A percentile compares a stretch with the other conserved stretches of the same genome.
Evolutionary conservation across 208 protist genomes (phyloP).

Genomic region (Crithidia brevicula): DNA sequence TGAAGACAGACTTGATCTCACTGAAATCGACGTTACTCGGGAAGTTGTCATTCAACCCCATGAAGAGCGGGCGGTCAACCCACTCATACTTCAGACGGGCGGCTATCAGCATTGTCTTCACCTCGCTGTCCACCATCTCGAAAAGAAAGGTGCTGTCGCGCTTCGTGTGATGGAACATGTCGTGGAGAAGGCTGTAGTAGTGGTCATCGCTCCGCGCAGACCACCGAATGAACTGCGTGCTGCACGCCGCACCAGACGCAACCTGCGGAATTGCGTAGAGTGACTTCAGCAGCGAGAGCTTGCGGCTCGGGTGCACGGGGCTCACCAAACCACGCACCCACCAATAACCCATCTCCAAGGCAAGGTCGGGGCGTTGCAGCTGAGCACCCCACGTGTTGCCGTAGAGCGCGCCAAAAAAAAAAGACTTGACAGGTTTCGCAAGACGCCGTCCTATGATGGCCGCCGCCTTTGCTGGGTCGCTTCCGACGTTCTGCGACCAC

Average conservation of each 20-base stretch:
- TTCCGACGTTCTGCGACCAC: conserved; percentile 8
- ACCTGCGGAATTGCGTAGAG: conserved; percentile 24
- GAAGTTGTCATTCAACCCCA: conserved; percentile 22
- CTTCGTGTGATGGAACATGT: conserved; percentile 24
- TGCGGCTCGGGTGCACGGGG: background rate
- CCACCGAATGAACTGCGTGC: conserved; percentile 5
- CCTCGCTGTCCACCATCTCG: conserved; percentile 20
- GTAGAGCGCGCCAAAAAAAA: conserved; percentile 15
- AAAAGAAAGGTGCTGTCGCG: conserved; percentile 19
- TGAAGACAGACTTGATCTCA: conserved; percentile 3
- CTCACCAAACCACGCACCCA: conserved; percentile 15
- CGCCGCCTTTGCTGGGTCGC: background rate
- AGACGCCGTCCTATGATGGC: background rate
- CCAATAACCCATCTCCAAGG: conserved; percentile 23
- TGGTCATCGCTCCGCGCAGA: conserved; percentile 18
- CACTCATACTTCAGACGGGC: conserved; percentile 18
- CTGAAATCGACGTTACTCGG: background rate
- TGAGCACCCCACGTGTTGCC: conserved; percentile 18
- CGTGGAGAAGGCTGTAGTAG: conserved; percentile 21
- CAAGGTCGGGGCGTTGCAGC: conserved; percentile 21
- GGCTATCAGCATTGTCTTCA: conserved; percentile 15
- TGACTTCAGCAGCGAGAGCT: conserved; percentile 7
- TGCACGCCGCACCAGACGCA: conserved; percentile 4
- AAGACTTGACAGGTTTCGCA: background rate
- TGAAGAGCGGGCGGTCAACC: conserved; percentile 13